These are phyloP conservation scores for Chaetomiaceae sp. DNA, from an alignment of 2,329 filamentous ascomycete species.

Conservation along the genomic window DNA sequence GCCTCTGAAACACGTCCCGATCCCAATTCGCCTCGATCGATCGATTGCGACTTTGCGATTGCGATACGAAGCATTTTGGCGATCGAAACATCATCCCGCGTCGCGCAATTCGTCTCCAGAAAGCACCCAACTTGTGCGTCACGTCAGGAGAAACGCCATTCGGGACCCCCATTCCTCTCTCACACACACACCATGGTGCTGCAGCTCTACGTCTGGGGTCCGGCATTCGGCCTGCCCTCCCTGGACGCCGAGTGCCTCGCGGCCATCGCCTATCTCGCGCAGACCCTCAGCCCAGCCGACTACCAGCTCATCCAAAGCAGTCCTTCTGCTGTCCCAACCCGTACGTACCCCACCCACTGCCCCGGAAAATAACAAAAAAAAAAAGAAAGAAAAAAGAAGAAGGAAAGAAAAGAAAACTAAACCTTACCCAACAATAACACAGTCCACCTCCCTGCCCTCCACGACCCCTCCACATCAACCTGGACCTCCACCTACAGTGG, in stretches of 20 bases:
- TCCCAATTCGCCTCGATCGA: neutral
- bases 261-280: conserved; percentile 68
- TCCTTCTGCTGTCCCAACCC: conserved; percentile 63
- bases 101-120: no score
- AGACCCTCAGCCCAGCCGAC: conserved; percentile 50
- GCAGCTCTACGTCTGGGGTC: conserved; percentile 87
- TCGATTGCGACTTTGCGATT: neutral
- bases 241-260: conserved; percentile 90
- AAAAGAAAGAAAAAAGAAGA: no score
- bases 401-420: no score
- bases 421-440: neutral
- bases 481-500: conserved; percentile 58
- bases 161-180: no score
- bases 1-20: neutral
- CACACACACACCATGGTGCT: conserved; percentile 7
- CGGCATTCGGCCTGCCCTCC: conserved; percentile 82
- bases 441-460: conserved; percentile 54
- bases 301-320: conserved; percentile 72
- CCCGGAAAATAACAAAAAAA: neutral
- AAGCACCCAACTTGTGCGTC: no score
- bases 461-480: conserved; percentile 43
- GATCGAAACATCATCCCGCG: no score
- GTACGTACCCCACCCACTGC: conserved; percentile 36
- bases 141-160: no score
- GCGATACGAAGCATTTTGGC: no score